Percentiles rank a stretch among this genome's conserved stretches.
These are phyloP conservation scores for Bolboschoenoplectus hybrid DNA, from an alignment of 202 grass and related monocot genomes.

Conservation along the genomic window DNA sequence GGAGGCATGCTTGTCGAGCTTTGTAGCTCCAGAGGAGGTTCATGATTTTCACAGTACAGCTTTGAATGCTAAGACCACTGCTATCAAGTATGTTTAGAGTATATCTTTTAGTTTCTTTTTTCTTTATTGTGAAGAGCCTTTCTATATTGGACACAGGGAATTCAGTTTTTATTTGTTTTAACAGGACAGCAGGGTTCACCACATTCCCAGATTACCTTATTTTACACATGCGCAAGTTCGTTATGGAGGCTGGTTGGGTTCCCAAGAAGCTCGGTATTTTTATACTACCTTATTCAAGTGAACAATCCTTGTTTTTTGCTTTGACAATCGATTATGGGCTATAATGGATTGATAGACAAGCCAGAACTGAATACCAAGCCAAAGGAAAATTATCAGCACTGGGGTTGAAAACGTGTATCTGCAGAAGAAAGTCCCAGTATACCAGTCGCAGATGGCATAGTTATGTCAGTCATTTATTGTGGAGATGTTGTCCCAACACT, in stretches of 20 bases:
- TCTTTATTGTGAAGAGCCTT: slow-evolving; percentile 2
- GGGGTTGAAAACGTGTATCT: neutral
- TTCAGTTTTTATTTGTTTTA: neutral
- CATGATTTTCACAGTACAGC: slow-evolving; percentile 89
- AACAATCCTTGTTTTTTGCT: neutral
- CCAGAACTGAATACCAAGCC: neutral
- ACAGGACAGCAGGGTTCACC: slow-evolving; percentile 78
- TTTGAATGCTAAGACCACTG: slow-evolving; percentile 91
- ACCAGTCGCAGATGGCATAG: neutral
- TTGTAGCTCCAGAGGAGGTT: slow-evolving; percentile 80
- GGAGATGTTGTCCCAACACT: slow-evolving; percentile 5
- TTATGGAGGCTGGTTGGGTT: slow-evolving; percentile 96
- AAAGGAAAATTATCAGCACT: neutral
- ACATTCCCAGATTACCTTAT: slow-evolving; percentile 97
- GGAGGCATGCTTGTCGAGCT: slow-evolving; percentile 85
- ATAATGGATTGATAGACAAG: neutral
- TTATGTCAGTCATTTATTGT: slow-evolving; percentile 4
- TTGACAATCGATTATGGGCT: neutral
- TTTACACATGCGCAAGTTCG: slow-evolving; percentile 97
- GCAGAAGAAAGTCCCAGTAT: neutral
- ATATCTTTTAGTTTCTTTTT: slow-evolving; percentile 13
- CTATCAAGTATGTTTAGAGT: slow-evolving; percentile 71
- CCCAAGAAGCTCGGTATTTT: slow-evolving; percentile 90
- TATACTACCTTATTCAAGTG: neutral
- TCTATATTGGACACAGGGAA: neutral